Evolutionary conservation across 306 rosid species (phyloP), one percentile per base, ranked within the genome.

Genomic region (Vigna reflexopilosa): DNA sequence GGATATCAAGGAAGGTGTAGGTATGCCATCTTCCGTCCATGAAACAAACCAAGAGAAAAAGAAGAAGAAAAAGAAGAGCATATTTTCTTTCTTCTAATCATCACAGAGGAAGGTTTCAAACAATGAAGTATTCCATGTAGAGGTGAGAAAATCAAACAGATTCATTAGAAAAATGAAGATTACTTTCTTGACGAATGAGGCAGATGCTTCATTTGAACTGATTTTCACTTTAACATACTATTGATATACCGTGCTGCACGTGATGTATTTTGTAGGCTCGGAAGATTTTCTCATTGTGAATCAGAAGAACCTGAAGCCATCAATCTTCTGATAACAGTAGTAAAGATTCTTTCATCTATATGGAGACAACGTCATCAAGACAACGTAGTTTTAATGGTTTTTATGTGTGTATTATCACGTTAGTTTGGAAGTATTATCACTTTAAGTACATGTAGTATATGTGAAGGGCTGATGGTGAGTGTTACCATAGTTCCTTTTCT

Each of bases 111-210:
- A 57, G 73, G 63, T 62, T 82, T 67, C 73, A 55, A 42, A 42
- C 16, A 50, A 49, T 67, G 82, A 54, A 30, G 70, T 15, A 20
- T 51, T 73, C n/a, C 30, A 12, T 65, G 26, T 70, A 67, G 84
- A 85, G 94, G 93, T 88, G 73, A 87, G 88, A 74, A 65, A 77
- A 64, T 50, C 45, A 55, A 64, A 55, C 62, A 55, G 2, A 6
- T 54, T 24, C 59, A 54, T 54, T 36, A 63, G 47, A 15, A 36
- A 36, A 64, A 9, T 36, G 14, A 17, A 63, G 20, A 77, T 30
- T 19, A 63, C 42, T 73, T 52, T 44, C 77, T 81, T 51, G 12
- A 16, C 65, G 56, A 51, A 74, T 20, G n/a, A 15, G 45, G 68
- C 22, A 34, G 3, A 57, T 45, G 72, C 24, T 54, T 81, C 58